These are phyloP conservation scores for Cercophora newfieldiana DNA, from an alignment of 495 filamentous ascomycete genomes.

Conservation along the genomic window DNA sequence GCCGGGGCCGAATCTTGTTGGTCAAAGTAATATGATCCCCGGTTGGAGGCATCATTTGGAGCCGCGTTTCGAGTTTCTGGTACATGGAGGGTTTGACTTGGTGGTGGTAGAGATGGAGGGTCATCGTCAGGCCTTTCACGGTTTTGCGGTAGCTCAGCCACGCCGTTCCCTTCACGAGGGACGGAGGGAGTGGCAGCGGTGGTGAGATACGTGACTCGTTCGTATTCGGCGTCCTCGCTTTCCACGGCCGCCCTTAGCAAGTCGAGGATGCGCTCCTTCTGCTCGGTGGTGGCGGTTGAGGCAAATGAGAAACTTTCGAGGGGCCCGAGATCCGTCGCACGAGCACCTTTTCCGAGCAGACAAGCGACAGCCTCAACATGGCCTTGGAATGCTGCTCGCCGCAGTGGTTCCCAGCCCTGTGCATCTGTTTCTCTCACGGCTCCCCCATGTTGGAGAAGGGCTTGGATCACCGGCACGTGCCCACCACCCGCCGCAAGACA, in stretches of 20 bases:
- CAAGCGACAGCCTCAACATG: conserved; percentile 12
- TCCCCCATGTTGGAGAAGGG: neutral
- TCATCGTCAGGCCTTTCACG: neutral
- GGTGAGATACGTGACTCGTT: conserved; percentile 2
- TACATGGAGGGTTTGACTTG: neutral
- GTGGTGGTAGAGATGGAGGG: no score
- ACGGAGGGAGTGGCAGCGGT: neutral
- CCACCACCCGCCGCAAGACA: neutral
- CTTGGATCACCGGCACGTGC: neutral
- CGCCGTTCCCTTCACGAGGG: neutral
- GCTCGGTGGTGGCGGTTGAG: neutral
- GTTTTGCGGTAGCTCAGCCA: neutral
- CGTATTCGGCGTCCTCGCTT: conserved; percentile 9
- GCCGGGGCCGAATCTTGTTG: no score
- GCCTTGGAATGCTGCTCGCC: conserved; percentile 7
- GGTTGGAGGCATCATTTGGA: no score
- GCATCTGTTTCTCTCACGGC: neutral
- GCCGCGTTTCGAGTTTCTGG: no score
- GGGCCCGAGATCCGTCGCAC: conserved; percentile 7
- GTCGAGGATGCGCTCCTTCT: conserved; percentile 42
- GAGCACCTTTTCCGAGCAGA: conserved; percentile 10
- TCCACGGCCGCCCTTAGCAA: conserved; percentile 36
- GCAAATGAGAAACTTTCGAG: conserved; percentile 6
- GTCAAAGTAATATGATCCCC: no score
- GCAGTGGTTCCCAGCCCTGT: neutral